Conservation (phyloP, 352 stramenopile genomes). For the Albugo laibachii region DNA sequence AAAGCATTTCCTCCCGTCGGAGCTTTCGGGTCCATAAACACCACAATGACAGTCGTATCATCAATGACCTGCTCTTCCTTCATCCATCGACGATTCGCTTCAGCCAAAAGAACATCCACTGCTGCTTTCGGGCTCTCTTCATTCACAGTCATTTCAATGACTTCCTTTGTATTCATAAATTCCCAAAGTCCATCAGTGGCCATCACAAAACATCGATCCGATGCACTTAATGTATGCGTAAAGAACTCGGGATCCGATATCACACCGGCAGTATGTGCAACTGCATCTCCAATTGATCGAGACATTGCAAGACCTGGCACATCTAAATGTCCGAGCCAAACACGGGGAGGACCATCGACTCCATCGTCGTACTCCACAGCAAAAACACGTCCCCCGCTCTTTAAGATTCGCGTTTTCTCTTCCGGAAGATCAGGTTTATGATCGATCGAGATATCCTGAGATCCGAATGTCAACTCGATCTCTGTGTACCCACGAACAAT, state of each 20-base stretch:
- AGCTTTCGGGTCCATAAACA: slow-evolving; percentile 14
- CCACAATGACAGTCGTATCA: slow-evolving; percentile 96
- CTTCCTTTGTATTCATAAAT: slow-evolving; percentile 95
- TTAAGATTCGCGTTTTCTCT: slow-evolving; percentile 91
- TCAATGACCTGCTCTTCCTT: slow-evolving; percentile 98
- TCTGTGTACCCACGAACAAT: slow-evolving; percentile 77
- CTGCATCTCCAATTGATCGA: slow-evolving; percentile 88
- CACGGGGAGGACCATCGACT: slow-evolving; percentile 91
- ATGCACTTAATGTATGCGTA: slow-evolving; percentile 53
- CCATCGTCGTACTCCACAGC: slow-evolving; percentile 97
- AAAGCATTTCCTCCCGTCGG: too few species aligned
- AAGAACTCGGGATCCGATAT: slow-evolving; percentile 92
- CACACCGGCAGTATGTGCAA: slow-evolving; percentile 92
- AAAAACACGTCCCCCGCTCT: slow-evolving; percentile 92
- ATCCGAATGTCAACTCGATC: slow-evolving; percentile 12
- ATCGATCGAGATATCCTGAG: slow-evolving; percentile 87
- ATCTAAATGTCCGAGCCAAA: slow-evolving; percentile 98
- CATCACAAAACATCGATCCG: slow-evolving; percentile 89
- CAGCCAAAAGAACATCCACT: slow-evolving; percentile 87
- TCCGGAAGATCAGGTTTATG: slow-evolving; percentile 93
- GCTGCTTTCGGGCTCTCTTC: slow-evolving; percentile 61
- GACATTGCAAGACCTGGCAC: slow-evolving; percentile 96
- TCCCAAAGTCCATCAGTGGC: slow-evolving; percentile 98
- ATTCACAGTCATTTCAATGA: slow-evolving; percentile 65
- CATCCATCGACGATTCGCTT: slow-evolving; percentile 95